Evolutionary conservation across 2,329 filamentous ascomycete species (phyloP).

Genomic region (Monilinia fructicola): DNA sequence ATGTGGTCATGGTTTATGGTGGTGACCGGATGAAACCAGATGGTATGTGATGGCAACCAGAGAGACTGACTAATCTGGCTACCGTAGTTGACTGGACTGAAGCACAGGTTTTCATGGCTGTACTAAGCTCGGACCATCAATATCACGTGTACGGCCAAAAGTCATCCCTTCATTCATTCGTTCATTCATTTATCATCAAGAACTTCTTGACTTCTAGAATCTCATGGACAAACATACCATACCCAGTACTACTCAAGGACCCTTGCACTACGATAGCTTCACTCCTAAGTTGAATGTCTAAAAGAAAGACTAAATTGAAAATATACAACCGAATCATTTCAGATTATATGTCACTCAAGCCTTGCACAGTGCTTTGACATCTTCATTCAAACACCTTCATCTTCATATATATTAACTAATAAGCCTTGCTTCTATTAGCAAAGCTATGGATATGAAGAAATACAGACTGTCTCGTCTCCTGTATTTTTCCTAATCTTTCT

Average conservation of each 20-base stretch:
- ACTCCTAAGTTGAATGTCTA: too few species aligned
- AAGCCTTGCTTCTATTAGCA: neutral
- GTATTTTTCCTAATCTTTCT: neutral
- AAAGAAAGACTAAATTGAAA: neutral
- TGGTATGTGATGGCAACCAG: too few species aligned
- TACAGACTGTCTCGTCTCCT: neutral
- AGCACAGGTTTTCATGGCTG: neutral
- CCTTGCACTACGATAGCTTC: neutral
- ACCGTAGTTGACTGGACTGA: neutral
- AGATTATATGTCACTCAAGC: neutral
- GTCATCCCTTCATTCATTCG: too few species aligned
- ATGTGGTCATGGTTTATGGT: neutral
- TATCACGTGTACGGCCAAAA: too few species aligned
- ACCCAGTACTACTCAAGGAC: neutral
- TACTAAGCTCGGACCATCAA: neutral
- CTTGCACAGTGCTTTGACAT: neutral
- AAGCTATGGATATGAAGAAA: neutral
- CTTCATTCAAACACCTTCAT: neutral
- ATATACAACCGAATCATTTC: neutral
- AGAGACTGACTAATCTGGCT: neutral
- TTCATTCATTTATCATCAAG: neutral
- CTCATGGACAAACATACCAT: too few species aligned
- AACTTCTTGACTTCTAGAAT: neutral
- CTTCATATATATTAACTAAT: neutral
- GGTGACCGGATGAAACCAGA: neutral